A percentile compares a stretch with the other conserved stretches of the same genome.
Evolutionary conservation across 2,329 filamentous ascomycete species (phyloP).

Genomic region (Paraphaeosphaeria minitans): DNA sequence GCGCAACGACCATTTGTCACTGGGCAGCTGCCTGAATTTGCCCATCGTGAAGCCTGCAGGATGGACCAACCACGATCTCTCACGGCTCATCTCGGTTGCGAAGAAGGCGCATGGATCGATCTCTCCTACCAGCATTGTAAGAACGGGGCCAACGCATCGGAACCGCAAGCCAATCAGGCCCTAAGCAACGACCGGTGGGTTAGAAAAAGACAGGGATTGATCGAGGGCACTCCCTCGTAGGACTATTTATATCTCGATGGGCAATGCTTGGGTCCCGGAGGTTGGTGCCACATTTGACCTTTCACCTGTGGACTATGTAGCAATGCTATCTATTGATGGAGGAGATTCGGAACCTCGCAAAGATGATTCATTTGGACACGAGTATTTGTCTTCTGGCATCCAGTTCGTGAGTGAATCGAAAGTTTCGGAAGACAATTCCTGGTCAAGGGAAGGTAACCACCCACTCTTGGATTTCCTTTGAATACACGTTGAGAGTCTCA

Average conservation of each 20-base stretch:
- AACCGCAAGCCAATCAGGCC: conserved; percentile 4
- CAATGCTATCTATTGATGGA: too few relatives aligned
- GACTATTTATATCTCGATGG: too few relatives aligned
- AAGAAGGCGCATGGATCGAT: conserved; percentile 10
- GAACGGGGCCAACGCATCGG: conserved; percentile 4
- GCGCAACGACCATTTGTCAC: conserved; percentile 7
- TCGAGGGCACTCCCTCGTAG: conserved; percentile 14
- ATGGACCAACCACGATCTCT: conserved; percentile 17
- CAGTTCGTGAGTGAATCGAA: conserved; percentile 5
- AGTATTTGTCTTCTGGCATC: background rate
- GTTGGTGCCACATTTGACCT: too few relatives aligned
- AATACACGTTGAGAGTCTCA: background rate
- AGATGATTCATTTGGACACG: too few relatives aligned
- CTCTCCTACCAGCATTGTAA: conserved; percentile 6
- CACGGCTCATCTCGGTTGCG: conserved; percentile 7
- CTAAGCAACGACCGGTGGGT: conserved; percentile 16
- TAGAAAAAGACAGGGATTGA: conserved; percentile 28
- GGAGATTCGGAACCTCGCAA: too few relatives aligned
- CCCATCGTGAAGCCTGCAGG: conserved; percentile 4
- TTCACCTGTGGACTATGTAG: too few relatives aligned
- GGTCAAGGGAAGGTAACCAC: too few relatives aligned
- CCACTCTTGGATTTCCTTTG: background rate
- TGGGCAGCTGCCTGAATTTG: conserved; percentile 3
- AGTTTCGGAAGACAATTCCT: conserved; percentile 3
- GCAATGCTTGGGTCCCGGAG: too few relatives aligned